These are phyloP conservation scores for Alternaria arbusti DNA, from an alignment of 2,329 filamentous ascomycete species.

Conservation along the genomic window DNA sequence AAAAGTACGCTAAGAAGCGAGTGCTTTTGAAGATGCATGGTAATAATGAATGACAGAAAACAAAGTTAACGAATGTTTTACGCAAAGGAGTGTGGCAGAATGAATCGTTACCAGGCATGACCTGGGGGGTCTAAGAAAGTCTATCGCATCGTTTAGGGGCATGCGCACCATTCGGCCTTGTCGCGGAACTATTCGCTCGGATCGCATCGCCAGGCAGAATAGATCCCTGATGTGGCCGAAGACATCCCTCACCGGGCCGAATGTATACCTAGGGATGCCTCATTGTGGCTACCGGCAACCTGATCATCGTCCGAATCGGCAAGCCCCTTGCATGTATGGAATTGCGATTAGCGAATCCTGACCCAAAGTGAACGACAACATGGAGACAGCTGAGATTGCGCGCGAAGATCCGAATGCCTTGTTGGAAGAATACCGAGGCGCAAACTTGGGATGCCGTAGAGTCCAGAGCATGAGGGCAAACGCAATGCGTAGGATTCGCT, in stretches of 20 bases:
- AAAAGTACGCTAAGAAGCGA: not conserved
- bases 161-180: not conserved
- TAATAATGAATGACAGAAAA: not conserved
- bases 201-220: not conserved
- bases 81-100: not conserved
- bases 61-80: not conserved
- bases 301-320: not conserved
- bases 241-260: not conserved
- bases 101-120: not conserved
- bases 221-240: not conserved
- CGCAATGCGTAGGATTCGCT: not conserved
- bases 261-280: not conserved
- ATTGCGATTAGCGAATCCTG: not conserved
- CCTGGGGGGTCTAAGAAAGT: not conserved
- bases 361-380: not conserved
- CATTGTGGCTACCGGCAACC: not conserved
- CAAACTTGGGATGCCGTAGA: not conserved
- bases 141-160: not conserved
- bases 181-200: not conserved
- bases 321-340: not conserved
- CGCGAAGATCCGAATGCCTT: not conserved
- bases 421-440: not conserved
- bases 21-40: not conserved
- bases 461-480: not conserved
- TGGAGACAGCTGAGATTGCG: not conserved